phyloP scores from a whole-genome alignment of 768 basidiomycete species.

The Agaricus bisporus region DNA sequence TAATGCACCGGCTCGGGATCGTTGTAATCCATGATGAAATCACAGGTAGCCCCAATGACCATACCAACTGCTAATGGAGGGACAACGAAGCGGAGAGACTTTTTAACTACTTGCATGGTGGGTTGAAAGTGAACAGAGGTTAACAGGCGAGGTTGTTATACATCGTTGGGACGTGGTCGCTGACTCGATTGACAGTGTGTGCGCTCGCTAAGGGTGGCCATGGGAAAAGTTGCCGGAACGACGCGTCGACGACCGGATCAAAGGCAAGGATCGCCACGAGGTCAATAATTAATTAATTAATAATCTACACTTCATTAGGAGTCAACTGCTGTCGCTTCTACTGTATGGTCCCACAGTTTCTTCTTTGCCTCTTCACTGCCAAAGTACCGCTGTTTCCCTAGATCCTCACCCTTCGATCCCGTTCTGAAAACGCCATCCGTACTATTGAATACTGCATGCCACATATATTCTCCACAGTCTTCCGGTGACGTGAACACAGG shows the following conservation, averaged over 20 bases:
- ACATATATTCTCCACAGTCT: constrained; percentile 34
- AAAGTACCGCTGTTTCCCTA: constrained; percentile 29
- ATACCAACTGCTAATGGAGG: not conserved
- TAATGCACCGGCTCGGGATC: not conserved
- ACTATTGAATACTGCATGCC: constrained; percentile 24
- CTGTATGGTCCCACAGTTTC: constrained; percentile 31
- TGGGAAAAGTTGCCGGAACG: too few relatives aligned
- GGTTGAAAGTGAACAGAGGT: not conserved
- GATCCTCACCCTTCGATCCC: constrained; percentile 27
- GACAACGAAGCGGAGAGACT: not conserved
- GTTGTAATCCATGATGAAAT: not conserved
- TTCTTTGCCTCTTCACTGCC: constrained; percentile 30
- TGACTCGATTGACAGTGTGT: not conserved
- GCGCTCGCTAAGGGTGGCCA: not conserved
- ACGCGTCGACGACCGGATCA: too few relatives aligned
- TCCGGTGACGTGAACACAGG: constrained; percentile 19
- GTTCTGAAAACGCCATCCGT: constrained; percentile 25
- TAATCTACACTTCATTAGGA: not conserved
- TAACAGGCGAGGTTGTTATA: not conserved
- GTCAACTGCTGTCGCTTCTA: constrained; percentile 8
- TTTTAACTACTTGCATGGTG: not conserved
- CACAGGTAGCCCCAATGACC: too few relatives aligned
- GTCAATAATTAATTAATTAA: too few relatives aligned
- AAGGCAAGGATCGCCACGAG: too few relatives aligned
- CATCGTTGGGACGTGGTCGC: not conserved